Evolutionary conservation across 805 yeast species (phyloP).

Genomic region (Candida stauntonica): DNA sequence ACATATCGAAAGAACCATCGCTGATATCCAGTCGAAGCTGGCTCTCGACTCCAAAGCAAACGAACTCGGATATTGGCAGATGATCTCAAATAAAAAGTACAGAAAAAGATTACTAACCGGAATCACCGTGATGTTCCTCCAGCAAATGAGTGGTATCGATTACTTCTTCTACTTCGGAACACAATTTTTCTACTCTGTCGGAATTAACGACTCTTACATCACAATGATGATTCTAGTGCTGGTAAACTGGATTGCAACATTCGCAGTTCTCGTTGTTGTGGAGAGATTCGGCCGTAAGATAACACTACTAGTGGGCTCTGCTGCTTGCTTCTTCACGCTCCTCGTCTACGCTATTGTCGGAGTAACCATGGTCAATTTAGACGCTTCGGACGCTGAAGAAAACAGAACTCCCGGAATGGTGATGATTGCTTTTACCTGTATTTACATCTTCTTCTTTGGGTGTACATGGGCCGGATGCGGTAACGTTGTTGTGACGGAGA

Average conservation of each 20-base stretch:
- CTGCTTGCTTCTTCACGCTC: conserved; percentile 47
- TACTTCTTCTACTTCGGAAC: conserved; percentile 66
- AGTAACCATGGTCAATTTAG: conserved; percentile 34
- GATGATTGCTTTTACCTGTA: conserved; percentile 51
- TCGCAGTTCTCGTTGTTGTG: conserved; percentile 43
- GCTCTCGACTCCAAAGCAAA: conserved; percentile 9
- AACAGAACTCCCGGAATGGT: conserved; percentile 41
- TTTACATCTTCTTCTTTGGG: conserved; percentile 47
- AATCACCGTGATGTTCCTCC: conserved; percentile 50
- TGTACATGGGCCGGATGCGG: conserved; percentile 56
- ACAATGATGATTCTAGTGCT: conserved; percentile 52
- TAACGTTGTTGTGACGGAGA: conserved; percentile 42
- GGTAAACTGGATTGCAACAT: conserved; percentile 49
- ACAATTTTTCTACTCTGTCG: conserved; percentile 50
- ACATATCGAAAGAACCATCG: conserved; percentile 30
- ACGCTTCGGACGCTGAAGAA: not conserved
- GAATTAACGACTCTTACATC: conserved; percentile 48
- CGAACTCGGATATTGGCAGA: conserved; percentile 43
- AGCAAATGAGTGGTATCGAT: conserved; percentile 63
- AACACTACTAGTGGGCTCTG: conserved; percentile 37
- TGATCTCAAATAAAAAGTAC: conserved; percentile 29
- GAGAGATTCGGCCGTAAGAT: conserved; percentile 46
- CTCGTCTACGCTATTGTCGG: conserved; percentile 47
- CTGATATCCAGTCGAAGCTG: conserved; percentile 5
- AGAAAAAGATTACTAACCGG: conserved; percentile 47